Evolutionary conservation across 78 protist genomes (phyloP), one percentile per base, ranked within the genome.

Genomic region (Dictyostelium brefeldianum): DNA sequence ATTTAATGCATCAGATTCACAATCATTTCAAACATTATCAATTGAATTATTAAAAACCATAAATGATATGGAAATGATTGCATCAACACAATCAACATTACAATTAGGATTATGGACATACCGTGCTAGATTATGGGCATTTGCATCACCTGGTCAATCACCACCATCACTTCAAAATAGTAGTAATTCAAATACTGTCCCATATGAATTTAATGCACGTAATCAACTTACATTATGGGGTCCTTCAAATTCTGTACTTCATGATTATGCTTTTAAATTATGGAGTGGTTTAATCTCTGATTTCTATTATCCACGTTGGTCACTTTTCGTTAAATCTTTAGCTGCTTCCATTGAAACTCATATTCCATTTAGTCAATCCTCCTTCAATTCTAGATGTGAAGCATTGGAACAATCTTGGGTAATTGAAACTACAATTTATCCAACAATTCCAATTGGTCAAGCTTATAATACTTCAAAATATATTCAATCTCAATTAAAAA

Each of bases 221-320:
- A 94, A 94, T 20, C 94, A 87, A 18, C 18, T 94, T 1, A 94
- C 96, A 10, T 25, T 75, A 1, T 94, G 96, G 96, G 96, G 96
- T 43, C 90, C 90, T 11, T 22, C 50, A 18, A 3, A 80, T 57
- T 69, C 91, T 1, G 47, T 18, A 0, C 36, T 87, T n/a, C 91
- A 94, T 62, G 96, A 94, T 41, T 94, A 94, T 57, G 96, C 96
- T 14, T 77, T 56, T 54, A 85, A 94, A 57, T 46, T 80, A 12
- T 94, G 96, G 96, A n/a, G 81, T 62, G 96, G 96, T 47, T 64
- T 92, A 18, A 41, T 74, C 4, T 17, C 25, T 17, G 89, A 81
- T 47, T 79, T 90, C 69, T 82, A 90, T 25, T 27, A 18, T 12
- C 25, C 79, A 74, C 25, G 95, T n/a, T 90, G 95, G 95, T 10